Evolutionary conservation across 805 yeast genomes (phyloP), one percentile per base, ranked within the genome.

Genomic region (Spathaspora sp.): DNA sequence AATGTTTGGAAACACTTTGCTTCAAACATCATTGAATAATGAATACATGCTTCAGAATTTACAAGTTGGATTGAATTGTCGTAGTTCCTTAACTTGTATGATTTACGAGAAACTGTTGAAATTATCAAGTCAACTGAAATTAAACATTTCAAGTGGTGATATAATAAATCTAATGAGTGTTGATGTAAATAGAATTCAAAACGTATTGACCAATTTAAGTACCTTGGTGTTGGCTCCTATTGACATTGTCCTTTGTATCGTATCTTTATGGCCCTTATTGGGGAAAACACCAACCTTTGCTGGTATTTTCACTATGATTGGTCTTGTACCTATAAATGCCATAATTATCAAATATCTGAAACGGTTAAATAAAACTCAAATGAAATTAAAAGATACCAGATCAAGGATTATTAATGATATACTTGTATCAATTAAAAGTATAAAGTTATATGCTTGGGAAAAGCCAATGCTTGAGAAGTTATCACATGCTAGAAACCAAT

Each of bases 101-200:
- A 71, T 89, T 19, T 90, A 86, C 64, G 79, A 81, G 45, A 91
- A 91, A 65, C 77, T 94, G 0, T 72, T 91, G 52, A 73, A 65
- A 17, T 68, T 91, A n/a, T 83, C 96, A 2, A 78, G 82, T 7
- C 84, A 82, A 46, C 81, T 90, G 7, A 78, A 85, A 54, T 75
- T 76, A 31, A 74, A 77, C 16, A 72, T 79, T 56, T 69, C 89
- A 1, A 79, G 92, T 1, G 96, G 96, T 57, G 96, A 89, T 57
- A 87, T 90, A 49, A 78, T 89, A 57, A 89, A 88, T 60, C 75
- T 86, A 60, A 79, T 88, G 72, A 81, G 94, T 17, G 92, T 87
- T 31, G 97, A 90, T 70, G 83, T 87, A 11, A 70, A 72, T 46
- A 75, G 87, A 55, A 70, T 89, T 28, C 87, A 84, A 61, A 83